phyloP scores from a whole-genome alignment of 768 basidiomycete species.

The Hebeloma cylindrosporum region DNA sequence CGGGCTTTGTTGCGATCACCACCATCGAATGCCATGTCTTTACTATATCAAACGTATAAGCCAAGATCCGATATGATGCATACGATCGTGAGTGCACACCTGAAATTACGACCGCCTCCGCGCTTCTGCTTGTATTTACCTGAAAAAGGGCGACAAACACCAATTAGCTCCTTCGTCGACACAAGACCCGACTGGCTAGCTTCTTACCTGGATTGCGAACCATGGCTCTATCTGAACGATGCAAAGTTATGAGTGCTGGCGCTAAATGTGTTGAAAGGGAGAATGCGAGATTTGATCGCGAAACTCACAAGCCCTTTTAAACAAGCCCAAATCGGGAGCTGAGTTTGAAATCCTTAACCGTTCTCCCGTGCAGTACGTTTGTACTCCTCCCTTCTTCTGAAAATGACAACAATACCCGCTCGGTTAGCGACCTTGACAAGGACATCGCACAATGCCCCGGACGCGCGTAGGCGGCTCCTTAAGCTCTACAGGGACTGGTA shows the following conservation, averaged over 20 bases:
- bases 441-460: slow-evolving; percentile 53
- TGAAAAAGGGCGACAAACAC: slow-evolving; percentile 20
- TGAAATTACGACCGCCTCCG: slow-evolving; percentile 86
- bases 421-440: slow-evolving; percentile 75
- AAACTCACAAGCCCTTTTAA: slow-evolving; percentile 7
- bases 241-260: slow-evolving; percentile 3
- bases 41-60: slow-evolving; percentile 39
- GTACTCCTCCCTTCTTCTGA: slow-evolving; percentile 8
- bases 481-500: slow-evolving; percentile 93
- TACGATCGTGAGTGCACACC: slow-evolving; percentile 37
- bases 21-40: slow-evolving; percentile 57
- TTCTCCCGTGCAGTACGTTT: neutral
- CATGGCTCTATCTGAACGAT: slow-evolving; percentile 33
- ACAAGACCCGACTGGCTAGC: neutral
- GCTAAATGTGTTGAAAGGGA: slow-evolving; percentile 7
- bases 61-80: slow-evolving; percentile 12
- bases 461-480: slow-evolving; percentile 67
- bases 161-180: too few relatives aligned
- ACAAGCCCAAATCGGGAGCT: slow-evolving; percentile 20
- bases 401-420: slow-evolving; percentile 79
- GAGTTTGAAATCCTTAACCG: slow-evolving; percentile 26
- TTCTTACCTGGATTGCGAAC: slow-evolving; percentile 50
- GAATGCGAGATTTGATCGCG: slow-evolving; percentile 15
- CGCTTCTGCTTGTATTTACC: slow-evolving; percentile 87
- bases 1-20: slow-evolving; percentile 35